Conservation (phyloP, 2,329 filamentous ascomycete species). For the Pezizomycotina sp. region DNA sequence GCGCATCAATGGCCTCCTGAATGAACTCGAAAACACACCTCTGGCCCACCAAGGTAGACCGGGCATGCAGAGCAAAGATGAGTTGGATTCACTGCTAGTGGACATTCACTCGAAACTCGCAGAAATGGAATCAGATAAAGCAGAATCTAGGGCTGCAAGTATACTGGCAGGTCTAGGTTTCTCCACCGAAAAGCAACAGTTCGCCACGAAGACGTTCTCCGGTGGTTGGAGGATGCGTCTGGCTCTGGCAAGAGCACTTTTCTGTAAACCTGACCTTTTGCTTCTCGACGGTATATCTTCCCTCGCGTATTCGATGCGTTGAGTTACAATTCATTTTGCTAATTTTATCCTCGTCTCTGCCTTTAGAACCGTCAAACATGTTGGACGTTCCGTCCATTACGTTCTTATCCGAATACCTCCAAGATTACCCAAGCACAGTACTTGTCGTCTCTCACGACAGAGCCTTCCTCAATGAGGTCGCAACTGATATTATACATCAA, state of each 20-base stretch:
- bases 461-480: slow-evolving; percentile 95
- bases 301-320: slow-evolving; percentile 2
- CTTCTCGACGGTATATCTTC: slow-evolving; percentile 57
- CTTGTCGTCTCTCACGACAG: slow-evolving; percentile 97
- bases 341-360: neutral
- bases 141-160: slow-evolving; percentile 83
- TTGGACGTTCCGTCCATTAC: slow-evolving; percentile 99
- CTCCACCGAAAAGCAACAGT: slow-evolving; percentile 80
- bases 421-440: slow-evolving; percentile 83
- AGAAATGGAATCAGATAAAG: slow-evolving; percentile 99
- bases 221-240: slow-evolving; percentile 99
- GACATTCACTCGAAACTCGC: slow-evolving; percentile 83
- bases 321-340: neutral
- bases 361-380: slow-evolving; percentile 90
- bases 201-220: slow-evolving; percentile 91
- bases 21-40: slow-evolving; percentile 46
- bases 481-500: slow-evolving; percentile 98
- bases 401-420: slow-evolving; percentile 90
- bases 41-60: slow-evolving; percentile 17
- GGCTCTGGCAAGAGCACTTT: slow-evolving; percentile 81
- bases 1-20: slow-evolving; percentile 62
- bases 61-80: slow-evolving; percentile 44
- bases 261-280: slow-evolving; percentile 91
- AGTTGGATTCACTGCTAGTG: slow-evolving; percentile 72
- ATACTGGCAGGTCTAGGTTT: slow-evolving; percentile 95